Base-by-base conservation (phyloP, 2,329 filamentous ascomycete genomes). In the Claviceps humidiphila region DNA sequence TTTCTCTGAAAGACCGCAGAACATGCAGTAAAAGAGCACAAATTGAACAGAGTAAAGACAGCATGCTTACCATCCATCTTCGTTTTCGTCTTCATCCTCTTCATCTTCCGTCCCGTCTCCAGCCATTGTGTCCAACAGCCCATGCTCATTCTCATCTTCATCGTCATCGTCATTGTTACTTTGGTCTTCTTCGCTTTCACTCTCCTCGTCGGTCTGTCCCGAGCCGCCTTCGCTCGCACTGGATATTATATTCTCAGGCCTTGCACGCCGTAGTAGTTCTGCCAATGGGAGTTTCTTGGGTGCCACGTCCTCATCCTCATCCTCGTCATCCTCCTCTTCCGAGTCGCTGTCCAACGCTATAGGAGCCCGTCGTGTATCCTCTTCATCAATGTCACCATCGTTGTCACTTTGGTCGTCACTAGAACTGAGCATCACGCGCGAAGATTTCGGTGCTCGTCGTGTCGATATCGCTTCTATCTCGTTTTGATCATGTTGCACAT, bases 51-150 rank as follows among this genome's bases (percentile, higher is more conserved):
- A 34, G 30, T 4, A 1, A 34, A 34, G 30, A 34, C 30, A 34
- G 6, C 45, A 11, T 38, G 14, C 14, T 39, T 53, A 44, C 58
- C 57, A 49, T 2, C 55, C 58, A 4, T 56, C 47, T 4, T 56
- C 51, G 4, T 53, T 54, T 5, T 56, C 51, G 3, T 54, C 55
- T 11, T 63, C 59, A 1, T 56, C 60, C n/a, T 59, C 60, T 7
- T 59, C 61, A 2, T 60, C 63, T 2, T 63, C 63, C 1, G 62
- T 41, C 5, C n/a, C 61, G 37, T 68, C 68, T 2, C 62, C 65
- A 0, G 67, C 67, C 63, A 68, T 65, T 17, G 57, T 57, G 45
- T 62, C 58, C 6, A 68, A 54, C 26, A 67, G 58, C 1, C 58
- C 64, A 17, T 61, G 56, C 56, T 30, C 55, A 59, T 1, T 39